Percentiles rank a stretch among this genome's conserved stretches.
These are phyloP conservation scores for Macrolepiota dolichaula DNA, from an alignment of 768 basidiomycete species.

Conservation along the genomic window DNA sequence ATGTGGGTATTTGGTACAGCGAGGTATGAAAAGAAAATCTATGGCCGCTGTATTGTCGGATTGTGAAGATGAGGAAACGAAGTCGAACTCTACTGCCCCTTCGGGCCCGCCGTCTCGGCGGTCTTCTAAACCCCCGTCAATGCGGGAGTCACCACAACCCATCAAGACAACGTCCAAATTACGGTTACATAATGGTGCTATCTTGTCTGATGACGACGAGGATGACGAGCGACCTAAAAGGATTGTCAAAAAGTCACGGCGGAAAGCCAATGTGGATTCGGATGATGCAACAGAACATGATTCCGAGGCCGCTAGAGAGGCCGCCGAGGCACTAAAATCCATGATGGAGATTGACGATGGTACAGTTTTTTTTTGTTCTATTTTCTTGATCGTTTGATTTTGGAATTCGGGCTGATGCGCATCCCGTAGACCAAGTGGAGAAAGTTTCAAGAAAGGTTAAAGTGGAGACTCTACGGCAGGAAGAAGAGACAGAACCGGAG, in stretches of 20 bases:
- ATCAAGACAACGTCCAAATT: constrained; percentile 18
- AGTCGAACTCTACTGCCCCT: constrained; percentile 10
- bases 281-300: constrained; percentile 25
- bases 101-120: constrained; percentile 14
- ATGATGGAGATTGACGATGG: constrained; percentile 83
- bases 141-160: constrained; percentile 5
- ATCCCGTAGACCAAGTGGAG: constrained; percentile 28
- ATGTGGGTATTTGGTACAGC: constrained; percentile 20
- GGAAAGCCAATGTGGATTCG: constrained; percentile 31
- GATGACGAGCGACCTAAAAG: constrained; percentile 35
- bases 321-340: constrained; percentile 47
- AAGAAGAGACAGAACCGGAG: constrained; percentile 21
- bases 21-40: constrained; percentile 45
- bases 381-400: neutral
- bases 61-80: constrained; percentile 21
- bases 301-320: constrained; percentile 22
- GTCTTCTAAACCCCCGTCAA: constrained; percentile 13
- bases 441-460: constrained; percentile 21
- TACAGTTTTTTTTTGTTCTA: constrained; percentile 22
- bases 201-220: constrained; percentile 67
- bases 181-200: constrained; percentile 42
- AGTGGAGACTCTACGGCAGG: constrained; percentile 5
- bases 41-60: constrained; percentile 22
- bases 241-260: constrained; percentile 23
- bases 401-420: neutral